Base-by-base conservation (phyloP, 1,139 yeast genomes). In the Suhomyces maxii region DNA sequence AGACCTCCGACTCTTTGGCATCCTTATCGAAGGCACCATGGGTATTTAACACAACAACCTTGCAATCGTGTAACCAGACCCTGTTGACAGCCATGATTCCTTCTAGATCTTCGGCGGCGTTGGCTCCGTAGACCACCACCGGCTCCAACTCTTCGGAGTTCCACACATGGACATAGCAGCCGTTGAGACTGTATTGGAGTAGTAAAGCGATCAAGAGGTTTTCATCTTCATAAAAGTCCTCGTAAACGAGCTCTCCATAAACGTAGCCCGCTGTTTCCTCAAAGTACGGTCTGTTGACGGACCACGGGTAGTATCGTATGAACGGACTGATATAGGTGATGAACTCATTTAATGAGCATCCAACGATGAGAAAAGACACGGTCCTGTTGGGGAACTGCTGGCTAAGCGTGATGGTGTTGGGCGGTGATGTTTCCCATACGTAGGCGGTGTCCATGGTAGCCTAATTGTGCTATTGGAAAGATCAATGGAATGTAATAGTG, bases 101-200 rank as follows among this genome's bases (percentile, higher is more conserved):
- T 9, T 62, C 63, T 8, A 79, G 53, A 1, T 64, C 67, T 10
- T 77, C 76, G 34, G 76, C 68, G 3, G 77, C 70, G 4, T 39
- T 31, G 11, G 46, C 39, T 47, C 79, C 82, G 28, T 38, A 37
- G 9, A 79, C 73, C 42, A 84, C 58, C 5, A 84, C 46, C 40
- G 80, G 76, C 50, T 84, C 89, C 3, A 82, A 80, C 41, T 79
- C 84, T 13, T 46, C 43, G 1, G 77, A 73, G 56, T 83, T 87
- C 52, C 71, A 68, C 1, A 79, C 52, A 45, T 77, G 80, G 8
- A 82, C 66, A 55, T 65, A 79, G 2, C 79, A 51, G 23, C 61
- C 57, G 6, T 53, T 41, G 10, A 33, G 31, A 11, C 72, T 61
- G 44, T 79, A 66, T 30, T 67, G 61, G 44, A 61, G 60, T 12